A percentile compares a stretch with the other conserved stretches of the same genome.
Conservation (phyloP, 2,329 filamentous ascomycete species). For the Fusarium musae region DNA sequence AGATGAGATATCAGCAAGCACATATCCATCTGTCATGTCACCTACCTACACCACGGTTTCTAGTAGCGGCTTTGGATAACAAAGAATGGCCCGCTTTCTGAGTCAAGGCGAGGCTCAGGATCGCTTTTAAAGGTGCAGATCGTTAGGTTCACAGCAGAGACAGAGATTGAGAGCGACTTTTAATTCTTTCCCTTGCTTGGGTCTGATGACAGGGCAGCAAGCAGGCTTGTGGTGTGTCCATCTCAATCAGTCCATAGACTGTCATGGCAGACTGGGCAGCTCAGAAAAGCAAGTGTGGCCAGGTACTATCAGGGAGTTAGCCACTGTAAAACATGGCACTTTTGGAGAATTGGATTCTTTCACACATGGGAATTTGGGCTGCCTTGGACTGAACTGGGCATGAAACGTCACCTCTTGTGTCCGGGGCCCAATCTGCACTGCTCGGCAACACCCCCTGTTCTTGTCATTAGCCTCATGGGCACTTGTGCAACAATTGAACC, state of each 20-base stretch:
- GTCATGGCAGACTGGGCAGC: background rate
- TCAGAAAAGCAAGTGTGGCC: background rate
- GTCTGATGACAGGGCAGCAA: slow-evolving; percentile 25
- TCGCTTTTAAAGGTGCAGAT: slow-evolving; percentile 2
- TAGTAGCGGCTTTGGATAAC: slow-evolving; percentile 6
- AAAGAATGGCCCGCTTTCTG: slow-evolving; percentile 20
- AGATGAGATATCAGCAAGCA: slow-evolving; percentile 5
- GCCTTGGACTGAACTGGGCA: background rate
- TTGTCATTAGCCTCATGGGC: slow-evolving; percentile 5
- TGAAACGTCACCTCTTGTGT: slow-evolving; percentile 19
- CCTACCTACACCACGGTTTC: background rate
- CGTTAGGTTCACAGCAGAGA: background rate
- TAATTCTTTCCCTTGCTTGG: slow-evolving; percentile 18
- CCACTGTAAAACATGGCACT: slow-evolving; percentile 34
- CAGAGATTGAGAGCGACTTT: slow-evolving; percentile 7
- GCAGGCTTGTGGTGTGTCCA: background rate
- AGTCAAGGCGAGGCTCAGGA: slow-evolving; percentile 13
- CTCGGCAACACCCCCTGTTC: slow-evolving; percentile 13
- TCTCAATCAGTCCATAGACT: background rate
- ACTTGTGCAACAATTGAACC: background rate
- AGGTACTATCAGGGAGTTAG: background rate
- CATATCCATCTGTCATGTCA: background rate
- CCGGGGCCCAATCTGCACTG: slow-evolving; percentile 8
- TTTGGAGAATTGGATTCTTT: slow-evolving; percentile 33
- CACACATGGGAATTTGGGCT: slow-evolving; percentile 31